phyloP scores from a whole-genome alignment of 176 grass and related monocot genomes.

The Pharus latifolius region DNA sequence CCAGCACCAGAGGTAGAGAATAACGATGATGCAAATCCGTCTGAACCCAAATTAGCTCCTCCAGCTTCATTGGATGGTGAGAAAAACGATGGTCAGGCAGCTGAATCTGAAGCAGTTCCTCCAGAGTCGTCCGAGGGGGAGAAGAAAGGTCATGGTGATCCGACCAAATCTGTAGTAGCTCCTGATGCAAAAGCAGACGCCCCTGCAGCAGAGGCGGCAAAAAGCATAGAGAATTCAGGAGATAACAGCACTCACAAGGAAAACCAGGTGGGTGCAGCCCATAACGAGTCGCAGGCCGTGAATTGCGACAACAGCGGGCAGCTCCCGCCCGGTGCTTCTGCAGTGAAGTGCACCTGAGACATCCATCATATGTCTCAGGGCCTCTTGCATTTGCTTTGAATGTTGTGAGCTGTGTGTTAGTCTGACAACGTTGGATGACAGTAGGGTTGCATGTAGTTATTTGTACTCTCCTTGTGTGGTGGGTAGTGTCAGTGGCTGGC shows the following conservation, averaged over 20 bases:
- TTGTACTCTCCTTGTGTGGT: not conserved
- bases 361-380: not conserved
- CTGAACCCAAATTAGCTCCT: conserved; percentile 9
- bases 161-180: not conserved
- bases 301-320: conserved; percentile 25
- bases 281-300: not conserved
- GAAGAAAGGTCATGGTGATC: conserved; percentile 14
- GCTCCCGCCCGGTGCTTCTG: conserved; percentile 26
- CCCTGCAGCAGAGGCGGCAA: conserved; percentile 5
- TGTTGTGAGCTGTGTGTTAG: conserved; percentile 39
- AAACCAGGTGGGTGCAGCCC: not conserved
- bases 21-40: not conserved
- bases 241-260: not conserved
- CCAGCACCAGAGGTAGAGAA: not conserved
- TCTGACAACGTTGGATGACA: conserved; percentile 13
- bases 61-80: not conserved
- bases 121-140: not conserved
- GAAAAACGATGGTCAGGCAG: not conserved
- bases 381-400: conserved; percentile 29
- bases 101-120: not conserved
- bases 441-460: conserved; percentile 18
- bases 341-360: conserved; percentile 25
- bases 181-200: conserved; percentile 13
- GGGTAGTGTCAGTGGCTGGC: not conserved
- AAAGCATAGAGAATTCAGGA: not conserved